Evolutionary conservation across 345 rosid species (phyloP), one percentile per base, ranked within the genome.

Genomic region (Turritis glabra): DNA sequence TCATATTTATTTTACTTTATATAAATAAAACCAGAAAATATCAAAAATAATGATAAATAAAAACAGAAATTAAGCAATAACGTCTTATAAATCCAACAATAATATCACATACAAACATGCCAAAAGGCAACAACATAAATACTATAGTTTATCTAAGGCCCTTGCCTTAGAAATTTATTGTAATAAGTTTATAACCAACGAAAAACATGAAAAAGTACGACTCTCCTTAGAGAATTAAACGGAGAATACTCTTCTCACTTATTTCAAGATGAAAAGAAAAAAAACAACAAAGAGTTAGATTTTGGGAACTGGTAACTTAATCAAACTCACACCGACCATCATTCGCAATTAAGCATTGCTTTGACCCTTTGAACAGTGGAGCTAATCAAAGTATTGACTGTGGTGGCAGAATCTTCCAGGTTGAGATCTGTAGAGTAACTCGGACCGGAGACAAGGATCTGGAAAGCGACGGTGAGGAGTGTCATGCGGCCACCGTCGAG

Each of bases 381-480:
- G 80, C 85, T 89, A 48, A 88, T 76, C 40, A 90, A 85, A 43
- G 86, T 80, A 58, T 86, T 80, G 47, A 89, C 85, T 0, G 85
- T 78, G 9, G 89, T 85, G 25, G 86, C 78, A 1, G 86, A 83
- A 27, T 62, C 70, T 5, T 83, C 84, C 62, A 85, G 47, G 65
- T 75, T 76, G 41, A 77, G 60, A 4, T 84, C 80, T 15, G 35
- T 62, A 1, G 75, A 23, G 30, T 29, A 18, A 14, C 67, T 33
- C 8, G 77, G 76, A 69, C 80, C 61, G 3, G 87, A 70, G 61
- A 81, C 85, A 25, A 93, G 60, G 62, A 93, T 86, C 67, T 93
- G 97, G 64, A 86, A 84, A 19, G 89, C 93, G 46, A 85, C 83
- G 0, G 97, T 93, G n/a, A 90, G 89, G 11, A 90, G 63, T 7